Evolutionary conservation across 1,284 basidiomycete species (phyloP).

Genomic region (Kwoniella shivajii): DNA sequence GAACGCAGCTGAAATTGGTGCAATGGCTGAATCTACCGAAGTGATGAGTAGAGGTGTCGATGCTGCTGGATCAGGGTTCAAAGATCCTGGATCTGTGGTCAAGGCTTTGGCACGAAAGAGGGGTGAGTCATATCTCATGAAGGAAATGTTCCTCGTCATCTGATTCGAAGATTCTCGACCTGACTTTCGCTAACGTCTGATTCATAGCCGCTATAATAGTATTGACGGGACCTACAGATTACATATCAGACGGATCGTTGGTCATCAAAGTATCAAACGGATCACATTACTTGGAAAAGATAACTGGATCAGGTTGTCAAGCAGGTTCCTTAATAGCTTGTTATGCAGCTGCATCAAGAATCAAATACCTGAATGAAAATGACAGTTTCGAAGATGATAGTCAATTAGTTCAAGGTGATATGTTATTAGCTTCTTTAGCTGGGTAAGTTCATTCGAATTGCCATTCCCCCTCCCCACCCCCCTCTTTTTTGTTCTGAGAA

Average conservation of each 20-base stretch:
- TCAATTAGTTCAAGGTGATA: conserved; percentile 67
- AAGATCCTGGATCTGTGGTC: conserved; percentile 73
- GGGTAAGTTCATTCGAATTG: no score
- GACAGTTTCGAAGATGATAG: conserved; percentile 30
- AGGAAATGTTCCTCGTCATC: background rate
- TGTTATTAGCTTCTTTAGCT: conserved; percentile 71
- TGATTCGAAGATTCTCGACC: background rate
- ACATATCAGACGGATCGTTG: conserved; percentile 76
- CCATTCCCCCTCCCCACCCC: no score
- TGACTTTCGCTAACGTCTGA: background rate
- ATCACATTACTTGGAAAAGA: conserved; percentile 58
- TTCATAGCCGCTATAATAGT: conserved; percentile 73
- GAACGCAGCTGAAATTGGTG: conserved; percentile 86
- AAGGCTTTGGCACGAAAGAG: conserved; percentile 71
- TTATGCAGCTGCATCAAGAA: conserved; percentile 72
- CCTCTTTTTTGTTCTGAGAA: background rate
- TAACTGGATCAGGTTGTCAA: conserved; percentile 61
- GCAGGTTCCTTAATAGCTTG: conserved; percentile 60
- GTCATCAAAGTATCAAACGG: conserved; percentile 77
- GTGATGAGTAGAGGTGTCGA: conserved; percentile 87
- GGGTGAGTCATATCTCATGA: conserved; percentile 60
- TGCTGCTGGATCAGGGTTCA: conserved; percentile 73
- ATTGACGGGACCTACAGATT: conserved; percentile 81
- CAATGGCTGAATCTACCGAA: conserved; percentile 73
- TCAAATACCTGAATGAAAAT: conserved; percentile 30